Percentiles rank a stretch among this genome's conserved stretches.
These are phyloP conservation scores for Amaranthus cruentus DNA, from an alignment of 148 eudicot species.

Conservation along the genomic window DNA sequence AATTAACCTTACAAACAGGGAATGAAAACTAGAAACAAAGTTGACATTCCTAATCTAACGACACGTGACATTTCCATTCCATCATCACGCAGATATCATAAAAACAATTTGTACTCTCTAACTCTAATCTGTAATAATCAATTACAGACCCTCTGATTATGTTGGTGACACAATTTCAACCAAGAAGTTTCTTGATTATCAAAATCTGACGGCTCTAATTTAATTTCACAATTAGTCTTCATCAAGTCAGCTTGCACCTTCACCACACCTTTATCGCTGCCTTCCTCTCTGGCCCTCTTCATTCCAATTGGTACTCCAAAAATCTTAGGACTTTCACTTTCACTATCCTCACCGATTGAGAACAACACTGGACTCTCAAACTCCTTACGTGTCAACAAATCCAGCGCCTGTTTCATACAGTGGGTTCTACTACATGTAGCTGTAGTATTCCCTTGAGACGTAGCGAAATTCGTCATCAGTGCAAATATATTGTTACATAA, in stretches of 20 bases:
- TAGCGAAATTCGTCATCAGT: slow-evolving; percentile 53
- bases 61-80: slow-evolving; percentile 8
- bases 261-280: slow-evolving; percentile 14
- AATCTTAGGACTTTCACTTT: slow-evolving; percentile 27
- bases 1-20: too few relatives aligned
- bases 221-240: slow-evolving; percentile 41
- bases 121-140: background rate
- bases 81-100: slow-evolving; percentile 3
- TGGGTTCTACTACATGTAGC: slow-evolving; percentile 9
- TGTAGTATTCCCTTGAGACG: background rate
- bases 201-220: slow-evolving; percentile 62
- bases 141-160: slow-evolving; percentile 32
- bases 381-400: slow-evolving; percentile 41
- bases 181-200: slow-evolving; percentile 28
- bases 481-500: slow-evolving; percentile 61
- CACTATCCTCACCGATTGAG: background rate
- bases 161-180: slow-evolving; percentile 27
- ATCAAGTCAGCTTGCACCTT: slow-evolving; percentile 33
- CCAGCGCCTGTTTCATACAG: slow-evolving; percentile 32
- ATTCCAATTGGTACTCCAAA: slow-evolving; percentile 66
- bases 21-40: background rate
- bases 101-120: background rate
- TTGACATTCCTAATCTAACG: slow-evolving; percentile 8
- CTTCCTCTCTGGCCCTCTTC: slow-evolving; percentile 50
- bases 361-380: background rate